phyloP scores from a whole-genome alignment of 1,284 basidiomycete species.

The Coniferiporia sulphurascens region DNA sequence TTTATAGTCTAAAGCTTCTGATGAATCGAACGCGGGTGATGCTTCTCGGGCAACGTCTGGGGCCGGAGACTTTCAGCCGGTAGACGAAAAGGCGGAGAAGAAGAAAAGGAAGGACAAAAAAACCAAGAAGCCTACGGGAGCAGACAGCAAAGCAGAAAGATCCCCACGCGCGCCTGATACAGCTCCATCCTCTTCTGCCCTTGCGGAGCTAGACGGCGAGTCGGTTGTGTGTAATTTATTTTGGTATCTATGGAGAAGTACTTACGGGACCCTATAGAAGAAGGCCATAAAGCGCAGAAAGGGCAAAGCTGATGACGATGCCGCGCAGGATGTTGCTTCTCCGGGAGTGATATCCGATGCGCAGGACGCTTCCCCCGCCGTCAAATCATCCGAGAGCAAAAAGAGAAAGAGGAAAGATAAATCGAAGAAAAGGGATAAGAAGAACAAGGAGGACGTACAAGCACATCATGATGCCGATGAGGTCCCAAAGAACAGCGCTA shows the following conservation, averaged over 20 bases:
- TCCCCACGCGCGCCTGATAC: background rate
- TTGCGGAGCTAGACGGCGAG: no score
- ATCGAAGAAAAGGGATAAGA: slow-evolving; percentile 22
- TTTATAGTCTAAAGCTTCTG: background rate
- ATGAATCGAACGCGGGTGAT: background rate
- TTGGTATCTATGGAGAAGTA: background rate
- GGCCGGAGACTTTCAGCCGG: background rate
- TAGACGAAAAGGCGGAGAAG: slow-evolving; percentile 16
- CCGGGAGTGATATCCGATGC: background rate
- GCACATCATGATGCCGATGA: background rate
- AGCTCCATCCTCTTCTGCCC: no score
- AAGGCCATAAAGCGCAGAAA: background rate
- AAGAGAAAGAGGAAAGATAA: slow-evolving; percentile 29
- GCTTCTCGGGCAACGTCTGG: background rate
- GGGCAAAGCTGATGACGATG: background rate
- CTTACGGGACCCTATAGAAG: background rate
- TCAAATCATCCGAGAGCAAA: slow-evolving; percentile 9
- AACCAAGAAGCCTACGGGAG: slow-evolving; percentile 1
- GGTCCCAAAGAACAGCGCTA: slow-evolving; percentile 21
- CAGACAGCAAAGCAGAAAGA: slow-evolving; percentile 1
- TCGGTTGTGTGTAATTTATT: background rate
- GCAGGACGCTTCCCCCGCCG: background rate
- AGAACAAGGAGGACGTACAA: background rate
- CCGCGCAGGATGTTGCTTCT: background rate
- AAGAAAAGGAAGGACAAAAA: slow-evolving; percentile 20